Base-by-base conservation (phyloP, 352 stramenopile species). In the Phytopythium helicoides region DNA sequence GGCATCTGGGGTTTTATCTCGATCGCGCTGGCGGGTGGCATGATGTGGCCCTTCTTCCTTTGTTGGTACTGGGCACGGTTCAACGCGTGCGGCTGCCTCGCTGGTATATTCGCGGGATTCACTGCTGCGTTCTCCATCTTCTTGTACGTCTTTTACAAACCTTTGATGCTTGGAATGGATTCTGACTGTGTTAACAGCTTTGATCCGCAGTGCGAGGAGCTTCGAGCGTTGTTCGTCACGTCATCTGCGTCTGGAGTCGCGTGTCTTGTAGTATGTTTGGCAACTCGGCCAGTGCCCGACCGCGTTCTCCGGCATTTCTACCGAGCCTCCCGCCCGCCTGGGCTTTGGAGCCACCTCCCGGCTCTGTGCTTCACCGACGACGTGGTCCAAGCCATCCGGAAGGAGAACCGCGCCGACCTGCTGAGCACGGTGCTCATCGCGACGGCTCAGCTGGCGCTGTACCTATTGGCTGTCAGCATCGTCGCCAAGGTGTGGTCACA, bases 1-100 rank as follows among this genome's bases (percentile, higher is more conserved):
- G 70, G 71, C 22, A 85, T 92, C 39, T 92, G 81, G 81, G 81
- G 81, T 11, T 89, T 92, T 52, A 85, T 89, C 61, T 86, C 79
- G 15, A 89, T 92, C 49, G 79, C 76, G 0, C 71, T 92, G 58
- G 75, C 68, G 1, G 81, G 79, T 25, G 78, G 74, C 6, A 74
- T 86, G 44, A 58, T 81, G 12, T 81, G 64, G 58, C 71, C 68
- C 10, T 82, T 68, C 46, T 85, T 85, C 53, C 64, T 85, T 23
- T 70, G 68, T 22, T 85, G 74, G 74, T 86, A 82, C 47, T 86
- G 74, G 74, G 64, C 65, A 23, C 71, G 74, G 14, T 86, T 86
- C 69, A 86, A 84, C 39, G 67, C 67, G 3, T 54, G 52, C 35
- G 66, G 73, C 2, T 81, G 64, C 45, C 52, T 81, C 16, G 52